Conservation (phyloP, 2,329 filamentous ascomycete species). For the Aspergillus persii region DNA sequence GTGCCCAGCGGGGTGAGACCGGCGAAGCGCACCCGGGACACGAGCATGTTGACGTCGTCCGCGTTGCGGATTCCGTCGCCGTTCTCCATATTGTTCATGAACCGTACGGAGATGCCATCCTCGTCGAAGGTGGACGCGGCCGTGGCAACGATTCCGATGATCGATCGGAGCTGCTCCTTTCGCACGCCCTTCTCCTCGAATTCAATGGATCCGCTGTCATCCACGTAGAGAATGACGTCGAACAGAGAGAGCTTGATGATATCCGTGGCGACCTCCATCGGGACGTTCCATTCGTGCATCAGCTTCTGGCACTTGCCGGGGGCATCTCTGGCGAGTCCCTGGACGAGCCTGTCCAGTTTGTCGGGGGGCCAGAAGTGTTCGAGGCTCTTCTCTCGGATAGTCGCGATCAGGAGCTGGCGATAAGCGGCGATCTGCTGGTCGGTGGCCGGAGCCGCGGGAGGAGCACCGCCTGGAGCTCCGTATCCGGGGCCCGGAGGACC, state of each 20-base stretch:
- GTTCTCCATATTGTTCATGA: slow-evolving; percentile 62
- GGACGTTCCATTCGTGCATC: slow-evolving; percentile 57
- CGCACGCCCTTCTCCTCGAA: slow-evolving; percentile 67
- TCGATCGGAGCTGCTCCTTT: slow-evolving; percentile 65
- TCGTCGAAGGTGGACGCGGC: slow-evolving; percentile 68
- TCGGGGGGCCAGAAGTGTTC: slow-evolving; percentile 59
- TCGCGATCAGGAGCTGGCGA: slow-evolving; percentile 54
- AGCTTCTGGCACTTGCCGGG: slow-evolving; percentile 53
- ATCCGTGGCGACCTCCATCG: slow-evolving; percentile 60
- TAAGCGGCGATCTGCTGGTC: slow-evolving; percentile 55
- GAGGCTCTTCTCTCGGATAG: slow-evolving; percentile 60
- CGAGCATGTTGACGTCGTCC: slow-evolving; percentile 58
- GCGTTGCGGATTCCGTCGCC: slow-evolving; percentile 57
- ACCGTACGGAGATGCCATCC: slow-evolving; percentile 66
- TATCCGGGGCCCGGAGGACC: slow-evolving; percentile 18
- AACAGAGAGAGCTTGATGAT: slow-evolving; percentile 62
- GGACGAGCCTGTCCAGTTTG: slow-evolving; percentile 37
- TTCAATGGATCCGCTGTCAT: slow-evolving; percentile 68
- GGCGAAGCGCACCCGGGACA: slow-evolving; percentile 60
- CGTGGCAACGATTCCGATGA: slow-evolving; percentile 61
- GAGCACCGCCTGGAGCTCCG: slow-evolving; percentile 27
- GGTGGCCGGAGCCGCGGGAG: slow-evolving; percentile 39
- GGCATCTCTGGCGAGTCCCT: slow-evolving; percentile 31
- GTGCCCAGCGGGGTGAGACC: slow-evolving; percentile 67
- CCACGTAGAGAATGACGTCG: slow-evolving; percentile 63